These are phyloP conservation scores for Salix brachista DNA, from an alignment of 345 rosid species.

Conservation along the genomic window DNA sequence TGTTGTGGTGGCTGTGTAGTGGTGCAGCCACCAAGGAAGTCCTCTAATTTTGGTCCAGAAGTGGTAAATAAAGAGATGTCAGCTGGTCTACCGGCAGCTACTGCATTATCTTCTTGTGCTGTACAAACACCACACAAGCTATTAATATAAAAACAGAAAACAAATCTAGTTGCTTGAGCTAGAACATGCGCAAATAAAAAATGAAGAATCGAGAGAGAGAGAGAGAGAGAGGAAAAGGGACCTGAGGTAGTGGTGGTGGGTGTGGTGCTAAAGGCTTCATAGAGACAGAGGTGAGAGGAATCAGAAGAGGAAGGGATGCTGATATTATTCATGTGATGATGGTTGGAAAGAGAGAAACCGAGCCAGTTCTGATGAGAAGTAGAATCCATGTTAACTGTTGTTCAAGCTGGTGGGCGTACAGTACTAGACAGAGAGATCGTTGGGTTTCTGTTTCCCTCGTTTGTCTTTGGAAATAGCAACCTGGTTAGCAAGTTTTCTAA, in stretches of 20 bases:
- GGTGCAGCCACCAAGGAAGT: slow-evolving; percentile 56
- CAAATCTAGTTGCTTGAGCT: neutral
- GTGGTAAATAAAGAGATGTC: slow-evolving; percentile 48
- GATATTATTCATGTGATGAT: slow-evolving; percentile 6
- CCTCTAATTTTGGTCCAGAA: slow-evolving; percentile 60
- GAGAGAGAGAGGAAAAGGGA: neutral
- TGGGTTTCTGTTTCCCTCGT: neutral
- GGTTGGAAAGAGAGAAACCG: slow-evolving; percentile 26
- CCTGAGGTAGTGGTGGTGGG: slow-evolving; percentile 28
- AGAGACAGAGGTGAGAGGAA: slow-evolving; percentile 17
- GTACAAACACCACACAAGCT: slow-evolving; percentile 18
- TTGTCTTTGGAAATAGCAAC: slow-evolving; percentile 12
- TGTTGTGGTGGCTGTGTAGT: slow-evolving; percentile 17
- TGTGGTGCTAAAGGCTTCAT: slow-evolving; percentile 16
- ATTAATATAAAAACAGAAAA: neutral
- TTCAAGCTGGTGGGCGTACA: neutral
- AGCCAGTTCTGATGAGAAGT: slow-evolving; percentile 21
- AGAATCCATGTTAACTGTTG: slow-evolving; percentile 15
- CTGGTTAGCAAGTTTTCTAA: neutral
- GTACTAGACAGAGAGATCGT: neutral
- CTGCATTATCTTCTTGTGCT: slow-evolving; percentile 26
- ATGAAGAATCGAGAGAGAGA: neutral
- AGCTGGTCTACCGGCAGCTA: slow-evolving; percentile 26
- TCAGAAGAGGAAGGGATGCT: neutral
- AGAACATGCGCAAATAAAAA: neutral